phyloP scores from a whole-genome alignment of 2,329 filamentous ascomycete genomes.

The Fusarium mangiferae region DNA sequence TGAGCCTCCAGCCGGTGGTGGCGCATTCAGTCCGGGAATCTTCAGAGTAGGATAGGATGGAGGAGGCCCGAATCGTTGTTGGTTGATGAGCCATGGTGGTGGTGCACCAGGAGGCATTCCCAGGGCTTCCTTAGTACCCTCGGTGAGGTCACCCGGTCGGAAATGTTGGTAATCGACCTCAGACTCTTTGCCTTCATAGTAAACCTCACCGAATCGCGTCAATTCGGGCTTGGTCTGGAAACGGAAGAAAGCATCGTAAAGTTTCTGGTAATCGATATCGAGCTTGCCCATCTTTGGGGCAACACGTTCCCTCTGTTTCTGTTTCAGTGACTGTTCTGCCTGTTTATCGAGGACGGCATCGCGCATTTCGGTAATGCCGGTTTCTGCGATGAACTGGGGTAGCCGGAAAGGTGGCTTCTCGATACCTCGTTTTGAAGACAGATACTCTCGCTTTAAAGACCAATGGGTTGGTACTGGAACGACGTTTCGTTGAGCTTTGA shows the following conservation, averaged over 20 bases:
- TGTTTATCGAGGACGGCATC: constrained; percentile 97
- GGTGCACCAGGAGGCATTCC: constrained; percentile 94
- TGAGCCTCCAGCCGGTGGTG: constrained; percentile 85
- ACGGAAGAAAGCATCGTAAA: constrained; percentile 98
- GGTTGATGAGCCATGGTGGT: constrained; percentile 96
- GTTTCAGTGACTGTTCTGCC: constrained; percentile 88
- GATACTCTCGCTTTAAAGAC: constrained; percentile 95
- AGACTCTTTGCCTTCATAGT: constrained; percentile 98
- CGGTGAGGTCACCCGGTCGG: constrained; percentile 87
- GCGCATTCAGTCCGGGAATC: constrained; percentile 92
- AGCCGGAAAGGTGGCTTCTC: constrained; percentile 94
- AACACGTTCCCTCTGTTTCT: constrained; percentile 94
- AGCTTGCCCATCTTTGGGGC: constrained; percentile 96
- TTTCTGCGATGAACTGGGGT: constrained; percentile 97
- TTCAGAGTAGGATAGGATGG: constrained; percentile 96
- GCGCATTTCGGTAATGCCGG: constrained; percentile 97
- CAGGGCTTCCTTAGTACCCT: constrained; percentile 89
- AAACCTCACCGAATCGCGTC: constrained; percentile 97
- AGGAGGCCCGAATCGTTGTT: constrained; percentile 92
- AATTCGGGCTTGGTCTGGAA: constrained; percentile 96
- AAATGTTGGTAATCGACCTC: constrained; percentile 94
- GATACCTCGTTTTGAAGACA: constrained; percentile 95
- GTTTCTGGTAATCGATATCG: constrained; percentile 97
- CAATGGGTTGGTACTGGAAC: constrained; percentile 95
- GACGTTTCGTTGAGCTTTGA: constrained; percentile 95